Evolutionary conservation across 2,329 filamentous ascomycete species (phyloP).

Genomic region (Fusarium sororula): DNA sequence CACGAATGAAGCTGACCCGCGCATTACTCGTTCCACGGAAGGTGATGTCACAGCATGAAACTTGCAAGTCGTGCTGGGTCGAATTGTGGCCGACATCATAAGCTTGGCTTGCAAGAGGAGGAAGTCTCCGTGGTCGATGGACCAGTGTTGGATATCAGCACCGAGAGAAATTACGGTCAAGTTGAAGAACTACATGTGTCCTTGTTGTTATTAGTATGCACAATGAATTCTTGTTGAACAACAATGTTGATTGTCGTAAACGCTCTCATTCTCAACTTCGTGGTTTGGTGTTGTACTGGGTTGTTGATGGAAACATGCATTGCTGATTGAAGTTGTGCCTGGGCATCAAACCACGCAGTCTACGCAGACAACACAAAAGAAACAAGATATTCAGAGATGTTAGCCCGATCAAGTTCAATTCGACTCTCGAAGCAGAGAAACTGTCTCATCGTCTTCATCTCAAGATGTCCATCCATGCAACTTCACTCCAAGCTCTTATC

Average conservation of each 20-base stretch:
- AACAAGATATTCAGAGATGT: accelerated
- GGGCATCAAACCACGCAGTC: background rate
- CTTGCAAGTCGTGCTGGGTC: background rate
- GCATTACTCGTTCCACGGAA: background rate
- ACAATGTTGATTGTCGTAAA: background rate
- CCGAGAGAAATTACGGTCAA: too few relatives aligned
- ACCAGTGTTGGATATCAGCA: background rate
- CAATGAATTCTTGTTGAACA: accelerated
- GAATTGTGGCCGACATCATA: slow-evolving; percentile 3
- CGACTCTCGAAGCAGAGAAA: background rate
- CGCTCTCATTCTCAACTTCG: background rate
- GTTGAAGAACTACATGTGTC: accelerated
- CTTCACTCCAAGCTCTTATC: background rate
- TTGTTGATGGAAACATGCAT: background rate
- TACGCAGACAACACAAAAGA: background rate
- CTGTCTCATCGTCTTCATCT: background rate
- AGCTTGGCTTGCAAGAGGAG: background rate
- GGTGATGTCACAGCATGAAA: too few relatives aligned
- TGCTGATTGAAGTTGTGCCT: background rate
- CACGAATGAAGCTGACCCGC: background rate
- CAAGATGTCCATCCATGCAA: background rate
- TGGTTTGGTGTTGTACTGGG: background rate
- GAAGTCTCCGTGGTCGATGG: background rate
- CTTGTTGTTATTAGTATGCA: background rate
- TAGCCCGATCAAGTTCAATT: accelerated